Evolutionary conservation across 108 stramenopile species (phyloP).

Genomic region (Parmales sp.): DNA sequence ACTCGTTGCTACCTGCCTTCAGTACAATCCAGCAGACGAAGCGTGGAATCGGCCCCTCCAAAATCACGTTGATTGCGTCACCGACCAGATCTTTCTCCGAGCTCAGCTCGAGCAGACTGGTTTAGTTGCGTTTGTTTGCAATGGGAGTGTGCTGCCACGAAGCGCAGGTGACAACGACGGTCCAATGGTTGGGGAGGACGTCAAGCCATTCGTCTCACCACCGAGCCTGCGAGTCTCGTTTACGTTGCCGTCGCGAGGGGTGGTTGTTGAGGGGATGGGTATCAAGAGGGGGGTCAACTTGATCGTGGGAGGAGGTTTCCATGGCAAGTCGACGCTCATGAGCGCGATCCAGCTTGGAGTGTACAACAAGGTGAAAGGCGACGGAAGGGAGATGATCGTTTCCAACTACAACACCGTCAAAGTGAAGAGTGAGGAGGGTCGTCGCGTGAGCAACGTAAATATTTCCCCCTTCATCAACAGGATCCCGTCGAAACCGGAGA

Average conservation of each 20-base stretch:
- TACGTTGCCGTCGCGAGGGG: conserved; percentile 40
- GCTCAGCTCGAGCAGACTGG: conserved; percentile 43
- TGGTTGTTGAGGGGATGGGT: conserved; percentile 74
- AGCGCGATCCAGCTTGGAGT: conserved; percentile 79
- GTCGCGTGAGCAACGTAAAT: conserved; percentile 64
- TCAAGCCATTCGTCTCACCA: conserved; percentile 57
- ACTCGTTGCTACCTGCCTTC: conserved; percentile 25
- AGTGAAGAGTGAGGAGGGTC: conserved; percentile 90
- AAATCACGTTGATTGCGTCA: conserved; percentile 44
- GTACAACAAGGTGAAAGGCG: conserved; percentile 88
- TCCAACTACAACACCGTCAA: conserved; percentile 63
- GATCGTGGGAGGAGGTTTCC: conserved; percentile 96
- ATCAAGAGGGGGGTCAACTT: conserved; percentile 81
- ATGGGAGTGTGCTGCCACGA: conserved; percentile 79
- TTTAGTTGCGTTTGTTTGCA: conserved; percentile 73
- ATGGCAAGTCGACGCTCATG: conserved; percentile 88
- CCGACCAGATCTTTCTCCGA: conserved; percentile 76
- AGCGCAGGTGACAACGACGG: conserved; percentile 45
- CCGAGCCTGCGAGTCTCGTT: conserved; percentile 35
- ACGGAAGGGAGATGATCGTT: conserved; percentile 86
- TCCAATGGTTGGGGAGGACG: conserved; percentile 13
- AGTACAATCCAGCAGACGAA: conserved; percentile 11
- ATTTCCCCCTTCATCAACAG: conserved; percentile 89
- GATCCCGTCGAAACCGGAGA: conserved; percentile 81
- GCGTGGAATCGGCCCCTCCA: conserved; percentile 41